Evolutionary conservation across 2,329 filamentous ascomycete genomes (phyloP), one percentile per base, ranked within the genome.

Genomic region (Colletotrichum camelliae): DNA sequence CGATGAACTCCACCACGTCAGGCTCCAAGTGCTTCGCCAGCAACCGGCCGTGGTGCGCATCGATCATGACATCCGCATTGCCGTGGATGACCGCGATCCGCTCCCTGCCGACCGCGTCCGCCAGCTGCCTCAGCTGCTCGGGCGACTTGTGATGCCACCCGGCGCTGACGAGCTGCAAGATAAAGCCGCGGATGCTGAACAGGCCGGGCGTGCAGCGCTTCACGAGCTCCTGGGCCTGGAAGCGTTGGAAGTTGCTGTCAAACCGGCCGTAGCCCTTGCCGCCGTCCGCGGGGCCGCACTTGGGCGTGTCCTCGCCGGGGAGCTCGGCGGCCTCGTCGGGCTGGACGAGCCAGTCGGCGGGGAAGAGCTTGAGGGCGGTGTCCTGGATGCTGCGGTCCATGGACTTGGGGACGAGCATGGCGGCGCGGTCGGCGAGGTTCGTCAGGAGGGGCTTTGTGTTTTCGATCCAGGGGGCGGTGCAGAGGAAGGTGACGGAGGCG

Each of bases 41-140:
- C 83, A 93, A 90, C 80, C 91, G 86, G 0, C 91, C 95, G 81
- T 97, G 94, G 7, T 89, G 89, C 64, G 93, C 88, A 6, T 90
- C 91, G 79, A 98, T 93, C 94, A 98, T 96, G n/a, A 88, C 87
- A 84, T 98, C 96, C 12, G 85, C 84, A 1, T 90, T 93, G 9
- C 96, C 96, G 83, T 98, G 95, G 78, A 96, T 83, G 7, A 98
- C 91, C 79, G 95, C 84, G 78, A 98, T 96, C 37, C 95, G 87
- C 78, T 93, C 90, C 69, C 94, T 88, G 0, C 95, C 95, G 1
- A 98, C 89, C 33, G 83, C 85, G 78, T 95, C 92, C 0, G 89
- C 94, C 77, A 98, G 87, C 77, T 89, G 86, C 78, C 85, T 85
- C 61, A 98, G 84, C 84, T 97, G 93, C 75, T 86, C 89, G 0